Conservation (phyloP, 1,284 basidiomycete genomes). For the Erythrobasidium hasegawianum region DNA sequence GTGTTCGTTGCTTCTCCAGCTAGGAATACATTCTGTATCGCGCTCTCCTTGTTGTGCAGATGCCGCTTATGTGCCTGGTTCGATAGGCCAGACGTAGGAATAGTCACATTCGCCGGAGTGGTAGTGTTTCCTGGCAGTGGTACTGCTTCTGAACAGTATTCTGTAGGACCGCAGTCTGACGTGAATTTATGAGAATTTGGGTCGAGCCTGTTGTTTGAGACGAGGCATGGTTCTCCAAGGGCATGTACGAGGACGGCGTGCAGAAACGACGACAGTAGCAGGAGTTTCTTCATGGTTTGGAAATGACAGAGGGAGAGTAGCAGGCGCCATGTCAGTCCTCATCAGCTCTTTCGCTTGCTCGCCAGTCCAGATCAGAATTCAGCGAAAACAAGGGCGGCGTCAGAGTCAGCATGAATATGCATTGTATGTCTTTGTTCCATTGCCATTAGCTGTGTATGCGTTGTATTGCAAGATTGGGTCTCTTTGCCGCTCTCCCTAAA, state of each 20-base stretch:
- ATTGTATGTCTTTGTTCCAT: too few relatives aligned
- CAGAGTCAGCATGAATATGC: too few relatives aligned
- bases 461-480: too few relatives aligned
- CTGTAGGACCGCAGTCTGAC: constrained; percentile 67
- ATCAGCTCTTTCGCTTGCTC: constrained; percentile 1
- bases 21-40: constrained; percentile 19
- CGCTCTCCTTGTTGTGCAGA: neutral
- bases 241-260: neutral
- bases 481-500: too few relatives aligned
- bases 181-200: constrained; percentile 69
- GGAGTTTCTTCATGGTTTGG: too few relatives aligned
- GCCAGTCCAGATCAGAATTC: neutral
- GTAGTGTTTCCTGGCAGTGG: constrained; percentile 6
- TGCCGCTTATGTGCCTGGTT: neutral
- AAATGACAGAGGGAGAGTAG: too few relatives aligned
- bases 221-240: constrained; percentile 52
- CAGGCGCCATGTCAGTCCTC: neutral
- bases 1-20: neutral
- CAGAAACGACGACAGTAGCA: neutral
- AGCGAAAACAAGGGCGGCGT: neutral
- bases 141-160: constrained; percentile 57
- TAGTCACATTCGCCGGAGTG: neutral
- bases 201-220: constrained; percentile 63
- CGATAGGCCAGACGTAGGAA: too few relatives aligned
- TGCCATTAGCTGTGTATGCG: too few relatives aligned